Base-by-base conservation (phyloP, 108 stramenopile species). In the Hondaea fermentalgiana region DNA sequence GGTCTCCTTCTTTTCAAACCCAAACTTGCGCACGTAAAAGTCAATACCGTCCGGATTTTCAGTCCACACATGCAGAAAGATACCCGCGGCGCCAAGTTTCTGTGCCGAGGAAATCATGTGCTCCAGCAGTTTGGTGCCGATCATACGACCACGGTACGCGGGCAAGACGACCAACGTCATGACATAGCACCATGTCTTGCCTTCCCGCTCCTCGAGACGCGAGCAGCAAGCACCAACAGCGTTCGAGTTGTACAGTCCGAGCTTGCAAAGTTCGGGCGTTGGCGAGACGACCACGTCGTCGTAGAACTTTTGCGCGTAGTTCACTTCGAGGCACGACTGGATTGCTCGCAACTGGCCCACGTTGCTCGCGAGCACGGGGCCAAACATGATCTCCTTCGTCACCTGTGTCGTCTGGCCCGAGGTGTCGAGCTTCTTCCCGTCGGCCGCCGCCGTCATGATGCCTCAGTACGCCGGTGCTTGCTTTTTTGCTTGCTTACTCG, bases 101-200 rank as follows among this genome's bases (percentile, higher is more conserved):
- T 58, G 25, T 1, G 83, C 76, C 59, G 5, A 19, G 57, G 97
- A 96, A 49, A 99, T 60, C 53, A 97, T 91, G 25, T 94, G 93
- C 57, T 94, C 88, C 72, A 99, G 94, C 47, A 99, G 92, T 87
- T 97, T 95, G 43, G 95, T 93, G 23, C 98, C 98, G 87, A 99
- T 96, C 4, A 93, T 95, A 29, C 94, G 91, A 44, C 97, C 94
- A 55, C 98, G 94, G 90, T 97, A 98, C 47, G 97, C 94, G 5
- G 98, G 96, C 44, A 98, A 92, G 8, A 98, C 97, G n/a, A 95
- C 97, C 12, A 99, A 91, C 25, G 98, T 99, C 98, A 98, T 98
- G 21, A 99, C 97, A 92, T 99, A 99, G 28, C 98, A 89, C 72
- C 94, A 92, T 47, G 90, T 60, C 88, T 90, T 51, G 47, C 72